Conservation (phyloP, 2,329 filamentous ascomycete species). For the Coniella lustricola region DNA sequence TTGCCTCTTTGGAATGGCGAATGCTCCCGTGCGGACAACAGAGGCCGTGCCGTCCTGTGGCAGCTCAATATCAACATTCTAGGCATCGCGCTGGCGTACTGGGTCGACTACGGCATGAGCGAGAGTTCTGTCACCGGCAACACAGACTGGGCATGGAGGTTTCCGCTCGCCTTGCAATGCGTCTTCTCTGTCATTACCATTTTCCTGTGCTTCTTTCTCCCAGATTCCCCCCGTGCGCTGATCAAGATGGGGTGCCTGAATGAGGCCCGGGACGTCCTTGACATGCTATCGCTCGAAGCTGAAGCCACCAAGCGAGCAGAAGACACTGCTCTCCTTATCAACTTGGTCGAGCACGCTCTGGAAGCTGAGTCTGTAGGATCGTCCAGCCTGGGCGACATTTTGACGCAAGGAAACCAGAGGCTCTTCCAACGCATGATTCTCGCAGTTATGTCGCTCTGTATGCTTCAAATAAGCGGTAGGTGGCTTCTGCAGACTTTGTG, state of each 20-base stretch:
- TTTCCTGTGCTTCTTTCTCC: constrained; percentile 41
- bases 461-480: not conserved
- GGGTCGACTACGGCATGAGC: constrained; percentile 52
- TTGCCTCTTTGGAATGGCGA: constrained; percentile 3
- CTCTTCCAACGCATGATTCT: not conserved
- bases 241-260: constrained; percentile 36
- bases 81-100: constrained; percentile 52
- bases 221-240: constrained; percentile 44
- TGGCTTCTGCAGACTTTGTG: no score
- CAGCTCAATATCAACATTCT: constrained; percentile 3
- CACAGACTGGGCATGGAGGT: constrained; percentile 41
- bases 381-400: not conserved
- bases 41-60: constrained; percentile 5
- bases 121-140: constrained; percentile 40
- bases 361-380: not conserved
- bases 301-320: not conserved
- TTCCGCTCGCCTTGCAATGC: constrained; percentile 54
- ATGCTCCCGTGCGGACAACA: not conserved
- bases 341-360: not conserved
- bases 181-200: constrained; percentile 51
- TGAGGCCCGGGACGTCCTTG: constrained; percentile 37
- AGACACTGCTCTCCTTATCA: constrained; percentile 22
- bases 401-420: not conserved
- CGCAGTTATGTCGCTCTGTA: constrained; percentile 22
- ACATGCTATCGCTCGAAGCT: constrained; percentile 24